Conservation (phyloP, 2,329 filamentous ascomycete genomes). For the Fusarium annulatum region DNA sequence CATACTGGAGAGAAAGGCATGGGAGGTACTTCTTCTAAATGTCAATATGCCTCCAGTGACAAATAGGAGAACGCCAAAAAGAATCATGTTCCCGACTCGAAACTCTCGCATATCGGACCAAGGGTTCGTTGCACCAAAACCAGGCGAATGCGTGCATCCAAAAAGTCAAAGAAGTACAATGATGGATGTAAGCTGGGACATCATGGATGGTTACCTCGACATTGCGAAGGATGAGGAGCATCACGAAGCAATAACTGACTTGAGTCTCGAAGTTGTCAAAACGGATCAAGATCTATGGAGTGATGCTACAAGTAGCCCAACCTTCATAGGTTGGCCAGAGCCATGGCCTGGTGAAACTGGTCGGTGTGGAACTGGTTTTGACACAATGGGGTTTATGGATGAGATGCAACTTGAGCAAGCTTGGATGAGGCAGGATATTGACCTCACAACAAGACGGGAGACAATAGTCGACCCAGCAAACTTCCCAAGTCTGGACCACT, state of each 20-base stretch:
- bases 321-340: background rate
- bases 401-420: background rate
- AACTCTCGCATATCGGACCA: background rate
- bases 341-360: background rate
- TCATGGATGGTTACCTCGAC: background rate
- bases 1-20: slow-evolving; percentile 36
- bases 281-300: background rate
- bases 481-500: slow-evolving; percentile 36
- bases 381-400: background rate
- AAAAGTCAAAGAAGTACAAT: background rate
- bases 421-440: background rate
- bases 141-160: background rate
- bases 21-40: slow-evolving; percentile 41
- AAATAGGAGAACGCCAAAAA: slow-evolving; percentile 2
- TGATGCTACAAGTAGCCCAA: too few species aligned
- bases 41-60: slow-evolving; percentile 16
- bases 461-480: slow-evolving; percentile 1
- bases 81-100: background rate
- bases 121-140: too few species aligned
- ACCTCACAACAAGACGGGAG: background rate
- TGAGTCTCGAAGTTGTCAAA: background rate
- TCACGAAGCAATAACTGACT: background rate
- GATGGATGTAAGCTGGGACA: slow-evolving; percentile 23
- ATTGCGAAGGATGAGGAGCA: background rate
- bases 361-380: background rate